A percentile compares a stretch with the other conserved stretches of the same genome.
Evolutionary conservation across 176 grass and related monocot species (phyloP).

Genomic region (Triticum timopheevii): DNA sequence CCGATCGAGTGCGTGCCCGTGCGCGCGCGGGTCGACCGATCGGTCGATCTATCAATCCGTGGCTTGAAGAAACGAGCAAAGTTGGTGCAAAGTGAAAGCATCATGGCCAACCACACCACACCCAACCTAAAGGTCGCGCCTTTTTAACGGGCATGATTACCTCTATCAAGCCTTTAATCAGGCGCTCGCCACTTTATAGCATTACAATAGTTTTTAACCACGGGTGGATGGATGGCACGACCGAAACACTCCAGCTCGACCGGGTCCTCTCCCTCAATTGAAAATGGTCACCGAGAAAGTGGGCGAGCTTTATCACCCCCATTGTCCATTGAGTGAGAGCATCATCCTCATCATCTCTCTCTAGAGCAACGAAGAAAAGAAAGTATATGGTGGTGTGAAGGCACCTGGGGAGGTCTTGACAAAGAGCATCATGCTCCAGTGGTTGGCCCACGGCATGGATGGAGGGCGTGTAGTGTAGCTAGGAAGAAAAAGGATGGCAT

Average conservation of each 20-base stretch:
- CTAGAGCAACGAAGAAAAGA: not conserved
- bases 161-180: conserved; percentile 56
- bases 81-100: conserved; percentile 69
- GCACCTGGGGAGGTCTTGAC: conserved; percentile 46
- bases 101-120: conserved; percentile 41
- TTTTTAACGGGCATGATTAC: conserved; percentile 60
- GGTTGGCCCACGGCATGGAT: conserved; percentile 36
- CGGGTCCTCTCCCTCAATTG: conserved; percentile 1
- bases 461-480: not conserved
- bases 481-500: conserved; percentile 36
- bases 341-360: conserved; percentile 9
- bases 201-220: conserved; percentile 36
- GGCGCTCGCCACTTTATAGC: not conserved
- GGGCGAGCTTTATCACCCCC: conserved; percentile 47
- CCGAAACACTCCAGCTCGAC: conserved; percentile 37
- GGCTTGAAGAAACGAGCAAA: conserved; percentile 57
- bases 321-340: conserved; percentile 44
- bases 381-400: conserved; percentile 34
- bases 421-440: conserved; percentile 39
- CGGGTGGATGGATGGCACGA: not conserved
- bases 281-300: conserved; percentile 46
- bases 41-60: conserved; percentile 30
- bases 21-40: too few species aligned
- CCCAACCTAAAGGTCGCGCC: conserved; percentile 33
- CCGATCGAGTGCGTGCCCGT: too few species aligned